Evolutionary conservation across 306 rosid genomes (phyloP), one percentile per base, ranked within the genome.

Genomic region (Malus asiatica): DNA sequence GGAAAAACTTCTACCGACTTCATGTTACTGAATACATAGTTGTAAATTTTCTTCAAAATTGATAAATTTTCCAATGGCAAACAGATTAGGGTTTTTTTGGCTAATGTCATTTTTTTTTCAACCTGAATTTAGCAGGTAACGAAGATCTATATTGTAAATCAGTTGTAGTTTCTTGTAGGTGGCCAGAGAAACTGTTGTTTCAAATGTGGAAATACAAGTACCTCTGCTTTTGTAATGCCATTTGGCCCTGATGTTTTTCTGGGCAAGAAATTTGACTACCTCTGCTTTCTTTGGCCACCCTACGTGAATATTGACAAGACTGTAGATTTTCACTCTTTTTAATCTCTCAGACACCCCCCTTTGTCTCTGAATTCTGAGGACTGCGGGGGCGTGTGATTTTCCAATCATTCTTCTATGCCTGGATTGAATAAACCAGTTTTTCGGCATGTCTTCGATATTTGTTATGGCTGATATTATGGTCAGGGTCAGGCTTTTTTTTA

Each of bases 1-100:
- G 88, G 93, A 89, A 45, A 89, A 75, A 80, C 80, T 84, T 78
- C 40, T 79, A 57, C 78, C 42, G 38, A 77, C 87, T 60, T 53
- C 77, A 42, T 82, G 74, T 77, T 81, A 4, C 80, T 86, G 81
- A 85, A 59, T 55, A 69, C 84, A 61, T 22, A 61, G 38, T 2
- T 63, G 13, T 51, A 48, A 18, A 70, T 35, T 14, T 77, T 20
- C 15, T 67, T 73, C 29, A 30, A 44, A 58, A 22, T 46, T 32
- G 22, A 52, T 58, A 22, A 7, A 29, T 30, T 44, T 61, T 44
- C 44, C 53, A 57, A n/a, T 40, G 64, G 45, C 72, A 68, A 68
- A 48, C 61, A 42, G 71, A 55, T 52, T 8, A 77, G 74, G 72
- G 52, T 11, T 4, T 18, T 35, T 57, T 2, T 19, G 57, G 42